Evolutionary conservation across 2,329 filamentous ascomycete species (phyloP), one percentile per base, ranked within the genome.

Genomic region (Clarireedia hainanense): DNA sequence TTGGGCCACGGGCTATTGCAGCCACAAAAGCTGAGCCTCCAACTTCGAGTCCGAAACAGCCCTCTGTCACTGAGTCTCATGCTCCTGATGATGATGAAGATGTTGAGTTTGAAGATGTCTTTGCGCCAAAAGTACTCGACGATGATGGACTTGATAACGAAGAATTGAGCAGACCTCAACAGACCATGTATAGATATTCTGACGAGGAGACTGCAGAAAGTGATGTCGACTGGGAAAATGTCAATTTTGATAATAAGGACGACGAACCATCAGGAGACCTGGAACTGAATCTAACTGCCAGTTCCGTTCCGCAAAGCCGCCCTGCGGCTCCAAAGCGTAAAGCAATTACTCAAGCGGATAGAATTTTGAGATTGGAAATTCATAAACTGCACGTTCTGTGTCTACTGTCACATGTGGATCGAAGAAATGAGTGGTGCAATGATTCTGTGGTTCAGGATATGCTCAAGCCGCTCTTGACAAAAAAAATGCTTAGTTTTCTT

Each of bases 361-460:
- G 74, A 59, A 71, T 72, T 45, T 73, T 69, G 14, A 82, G 91
- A 20, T 69, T 94, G 30, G 80, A 89, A 51, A 77, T 91, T n/a
- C 94, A 99, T 70, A 95, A 92, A 70, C 76, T 84, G 59, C 91
- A 99, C 71, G 62, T 97, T 0, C 73, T 96, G 14, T 95, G 89
- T 68, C 76, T 99, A 2, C 72, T 99, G 15, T 82, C 84, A 9
- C 89, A 97, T 70, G 79, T 85, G 15, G 80, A 88, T 61, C 76
- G 83, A 56, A 83, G 91, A 55, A 99, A 97, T 67, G 75, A 80
- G 54, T 96, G 92, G 90, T 96, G 91, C 72, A 95, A 95, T 65
- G 86, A 92, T 67, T 64, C 74, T 14, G 72, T 78, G 56, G 80
- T 88, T 7, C 89, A 95, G 67, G 78, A 75, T 42, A 72, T 72